Evolutionary conservation across 2,329 filamentous ascomycete species (phyloP), one percentile per base, ranked within the genome.

Genomic region (Trichoderma cornu-damae): DNA sequence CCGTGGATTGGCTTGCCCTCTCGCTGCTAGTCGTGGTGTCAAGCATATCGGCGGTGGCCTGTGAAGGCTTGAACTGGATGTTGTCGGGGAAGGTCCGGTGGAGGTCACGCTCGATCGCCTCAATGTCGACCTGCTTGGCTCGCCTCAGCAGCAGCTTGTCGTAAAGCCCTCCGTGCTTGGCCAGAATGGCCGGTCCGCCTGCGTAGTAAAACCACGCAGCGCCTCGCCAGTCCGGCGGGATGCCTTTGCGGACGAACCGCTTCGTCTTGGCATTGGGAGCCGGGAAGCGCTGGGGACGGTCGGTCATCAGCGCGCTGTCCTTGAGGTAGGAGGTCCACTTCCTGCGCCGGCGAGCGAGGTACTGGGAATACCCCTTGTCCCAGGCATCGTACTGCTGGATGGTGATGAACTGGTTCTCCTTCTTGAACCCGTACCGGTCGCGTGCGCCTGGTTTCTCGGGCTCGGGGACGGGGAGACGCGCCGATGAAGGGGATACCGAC

Each of bases 171-270:
- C 84, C 81, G 64, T 95, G 83, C 66, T 89, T 87, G 51, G 84
- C 82, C 59, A 96, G 71, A 62, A 90, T 87, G 44, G 86, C 84
- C 22, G 90, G 90, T 1, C 93, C 93, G 18, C 90, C 90, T 9
- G 91, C 90, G 69, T 96, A 97, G 75, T 89, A 96, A 71, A 96
- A 97, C 93, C 93, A 97, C 44, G 93, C 93, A 5, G 89, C 88
- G n/a, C 93, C 93, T 66, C 93, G 84, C 85, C 91, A 96, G 63
- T 96, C 90, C 0, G 92, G 90, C 3, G 93, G 93, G 49, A 96
- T 93, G 14, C 93, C 93, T 72, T 96, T 97, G 51, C 92, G 85
- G 48, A 96, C 83, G 68, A 94, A 96, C 16, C 91, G 83, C 73
- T 95, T 96, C 42, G 94, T 84, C 72, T 95, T 96, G 44, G 86